phyloP scores from a whole-genome alignment of 345 rosid genomes.

The Acer yangbiense region DNA sequence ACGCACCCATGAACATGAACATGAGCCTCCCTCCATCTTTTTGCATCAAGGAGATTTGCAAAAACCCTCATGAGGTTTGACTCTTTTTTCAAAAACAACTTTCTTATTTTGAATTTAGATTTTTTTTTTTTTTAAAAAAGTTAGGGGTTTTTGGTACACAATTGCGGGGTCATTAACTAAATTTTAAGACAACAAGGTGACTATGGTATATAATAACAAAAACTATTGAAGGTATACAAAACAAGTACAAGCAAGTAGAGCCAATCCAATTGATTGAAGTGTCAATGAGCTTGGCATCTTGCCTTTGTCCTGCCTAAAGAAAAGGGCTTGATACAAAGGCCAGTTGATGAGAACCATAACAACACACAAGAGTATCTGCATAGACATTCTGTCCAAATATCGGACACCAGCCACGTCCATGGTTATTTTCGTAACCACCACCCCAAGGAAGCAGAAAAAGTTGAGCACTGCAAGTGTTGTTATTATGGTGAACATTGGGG shows the following conservation, averaged over 20 bases:
- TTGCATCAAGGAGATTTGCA: too few relatives aligned
- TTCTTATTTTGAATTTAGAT: too few relatives aligned
- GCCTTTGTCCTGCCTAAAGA: conserved; percentile 68
- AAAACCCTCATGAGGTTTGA: too few relatives aligned
- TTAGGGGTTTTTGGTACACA: too few relatives aligned
- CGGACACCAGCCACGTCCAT: background rate
- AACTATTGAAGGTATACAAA: conserved; percentile 10
- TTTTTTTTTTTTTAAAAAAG: too few relatives aligned
- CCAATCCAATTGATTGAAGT: conserved; percentile 41
- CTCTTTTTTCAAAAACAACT: too few relatives aligned
- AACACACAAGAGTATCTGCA: conserved; percentile 55
- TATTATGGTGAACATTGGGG: conserved; percentile 29
- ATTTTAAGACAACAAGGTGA: too few relatives aligned
- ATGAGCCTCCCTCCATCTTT: too few relatives aligned
- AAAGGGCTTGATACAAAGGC: conserved; percentile 66
- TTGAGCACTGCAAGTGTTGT: conserved; percentile 36
- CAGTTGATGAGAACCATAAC: conserved; percentile 48
- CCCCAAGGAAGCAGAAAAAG: conserved; percentile 23
- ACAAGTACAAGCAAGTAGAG: conserved; percentile 43
- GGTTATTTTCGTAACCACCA: background rate
- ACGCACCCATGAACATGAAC: too few relatives aligned
- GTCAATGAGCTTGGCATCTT: conserved; percentile 51
- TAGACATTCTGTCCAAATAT: conserved; percentile 28
- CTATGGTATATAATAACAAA: too few relatives aligned
- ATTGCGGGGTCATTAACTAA: too few relatives aligned